Base-by-base conservation (phyloP, 2,329 filamentous ascomycete genomes). In the Stagonosporopsis tanaceti region DNA sequence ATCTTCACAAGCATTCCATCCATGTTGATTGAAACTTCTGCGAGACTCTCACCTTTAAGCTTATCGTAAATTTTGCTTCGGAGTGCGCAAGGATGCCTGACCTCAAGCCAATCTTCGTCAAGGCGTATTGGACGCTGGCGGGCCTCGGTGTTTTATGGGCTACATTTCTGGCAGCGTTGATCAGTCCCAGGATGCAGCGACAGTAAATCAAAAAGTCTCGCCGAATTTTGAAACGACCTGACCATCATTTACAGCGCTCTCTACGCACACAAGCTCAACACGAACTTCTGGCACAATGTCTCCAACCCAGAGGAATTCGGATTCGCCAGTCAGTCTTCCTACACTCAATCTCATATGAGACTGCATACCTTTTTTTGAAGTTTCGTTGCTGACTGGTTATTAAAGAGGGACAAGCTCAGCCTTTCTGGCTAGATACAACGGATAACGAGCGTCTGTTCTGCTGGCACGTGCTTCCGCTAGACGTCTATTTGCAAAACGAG, bases 401-500 rank as follows among this genome's bases (percentile, higher is more conserved):
- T 15, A 35, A 30, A 94, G 91, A 87, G 71, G 92, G 93, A 66
- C 94, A 98, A 78, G 90, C 96, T 2, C 93, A 92, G 6, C 91
- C 94, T 0, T 97, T 98, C 74, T 87, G 85, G 45, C 78, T 98
- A 35, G 79, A 78, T 4, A 95, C 92, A 0, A 80, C 86, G 1
- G 93, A 97, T 73, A 86, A 87, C 37, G 89, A 93, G 75, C 86
- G 81, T 2, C 79, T 98, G 17, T 96, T 95, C 71, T 91, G 90
- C 25, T 98, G 94, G 94, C 94, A 97, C 71, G 84, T 98, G 52
- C 79, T 97, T 46, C 94, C 94, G 0, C 77, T 96, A 6, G 87
- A 89, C 48, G 80, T 92, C 0, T 96, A 96, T 73, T 81, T 87
- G 6, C 82, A 89, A 63, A 84, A 96, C 66, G 90, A 96, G 68